A percentile compares a stretch with the other conserved stretches of the same genome.
Evolutionary conservation across 345 rosid species (phyloP).

Genomic region (Bruguiera gymnorhiza): DNA sequence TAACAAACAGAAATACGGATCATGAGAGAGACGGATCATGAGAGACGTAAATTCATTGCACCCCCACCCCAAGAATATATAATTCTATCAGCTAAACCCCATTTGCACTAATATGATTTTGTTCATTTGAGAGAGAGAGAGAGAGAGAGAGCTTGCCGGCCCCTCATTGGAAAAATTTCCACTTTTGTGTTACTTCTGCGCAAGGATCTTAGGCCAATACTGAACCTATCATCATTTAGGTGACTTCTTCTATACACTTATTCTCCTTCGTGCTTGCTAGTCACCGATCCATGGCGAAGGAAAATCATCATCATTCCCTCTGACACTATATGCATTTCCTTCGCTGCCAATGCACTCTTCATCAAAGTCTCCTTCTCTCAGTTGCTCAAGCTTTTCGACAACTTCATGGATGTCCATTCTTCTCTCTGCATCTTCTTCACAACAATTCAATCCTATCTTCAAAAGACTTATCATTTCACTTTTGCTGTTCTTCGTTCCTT

Average conservation of each 20-base stretch:
- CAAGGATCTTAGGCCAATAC: too few species aligned
- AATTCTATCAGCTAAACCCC: neutral
- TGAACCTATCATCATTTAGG: too few species aligned
- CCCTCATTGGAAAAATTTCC: too few species aligned
- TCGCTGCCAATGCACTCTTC: slow-evolving; percentile 22
- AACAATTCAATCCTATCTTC: slow-evolving; percentile 74
- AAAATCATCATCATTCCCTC: slow-evolving; percentile 29
- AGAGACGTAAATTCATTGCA: too few species aligned
- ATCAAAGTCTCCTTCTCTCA: slow-evolving; percentile 34
- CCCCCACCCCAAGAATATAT: neutral
- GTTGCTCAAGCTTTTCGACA: slow-evolving; percentile 39
- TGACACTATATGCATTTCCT: slow-evolving; percentile 23
- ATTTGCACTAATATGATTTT: neutral
- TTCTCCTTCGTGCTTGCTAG: neutral
- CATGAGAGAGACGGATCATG: too few species aligned
- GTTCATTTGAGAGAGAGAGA: too few species aligned
- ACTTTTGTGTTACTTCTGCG: too few species aligned
- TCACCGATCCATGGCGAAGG: slow-evolving; percentile 30
- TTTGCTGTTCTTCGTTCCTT: slow-evolving; percentile 43
- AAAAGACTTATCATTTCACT: slow-evolving; percentile 53
- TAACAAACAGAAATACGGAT: too few species aligned
- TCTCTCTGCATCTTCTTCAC: slow-evolving; percentile 54
- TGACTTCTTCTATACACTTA: too few species aligned
- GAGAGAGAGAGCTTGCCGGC: too few species aligned
- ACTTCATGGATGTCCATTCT: slow-evolving; percentile 52